phyloP scores from a whole-genome alignment of 176 grass and related monocot species.

The Elymus sibiricus region DNA sequence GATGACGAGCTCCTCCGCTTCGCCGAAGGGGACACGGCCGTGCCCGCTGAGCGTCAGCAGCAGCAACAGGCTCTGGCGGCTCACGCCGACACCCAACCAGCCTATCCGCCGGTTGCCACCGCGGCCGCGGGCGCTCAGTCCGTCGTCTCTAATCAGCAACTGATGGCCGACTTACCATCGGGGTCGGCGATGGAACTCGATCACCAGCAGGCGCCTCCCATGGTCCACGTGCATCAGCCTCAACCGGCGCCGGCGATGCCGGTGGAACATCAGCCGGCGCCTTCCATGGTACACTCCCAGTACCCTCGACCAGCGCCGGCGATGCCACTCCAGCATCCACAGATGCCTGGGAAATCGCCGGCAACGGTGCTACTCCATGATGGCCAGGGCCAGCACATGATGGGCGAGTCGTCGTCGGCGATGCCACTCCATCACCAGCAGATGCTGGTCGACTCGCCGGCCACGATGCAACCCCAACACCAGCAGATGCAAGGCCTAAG shows the following conservation, averaged over 20 bases:
- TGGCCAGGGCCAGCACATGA: not conserved
- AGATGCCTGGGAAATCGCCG: not conserved
- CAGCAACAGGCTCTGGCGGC: not conserved
- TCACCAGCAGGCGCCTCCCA: too few relatives aligned
- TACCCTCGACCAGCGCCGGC: not conserved
- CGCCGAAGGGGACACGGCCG: not conserved
- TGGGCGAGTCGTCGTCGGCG: not conserved
- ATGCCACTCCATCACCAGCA: not conserved
- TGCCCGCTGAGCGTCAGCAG: not conserved
- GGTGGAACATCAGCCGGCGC: too few relatives aligned
- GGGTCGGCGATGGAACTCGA: too few relatives aligned
- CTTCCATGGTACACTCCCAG: not conserved
- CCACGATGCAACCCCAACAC: not conserved
- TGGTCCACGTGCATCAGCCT: too few relatives aligned
- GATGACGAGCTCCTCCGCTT: not conserved
- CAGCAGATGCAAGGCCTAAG: not conserved
- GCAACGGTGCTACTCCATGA: not conserved
- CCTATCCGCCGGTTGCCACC: not conserved
- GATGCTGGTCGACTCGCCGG: not conserved
- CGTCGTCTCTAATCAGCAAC: not conserved
- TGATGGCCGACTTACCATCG: not conserved
- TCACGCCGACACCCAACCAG: not conserved
- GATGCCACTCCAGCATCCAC: not conserved
- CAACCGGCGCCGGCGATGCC: too few relatives aligned
- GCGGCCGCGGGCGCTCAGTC: not conserved